phyloP scores from a whole-genome alignment of 176 grass and related monocot species.

The Musa acuminata region DNA sequence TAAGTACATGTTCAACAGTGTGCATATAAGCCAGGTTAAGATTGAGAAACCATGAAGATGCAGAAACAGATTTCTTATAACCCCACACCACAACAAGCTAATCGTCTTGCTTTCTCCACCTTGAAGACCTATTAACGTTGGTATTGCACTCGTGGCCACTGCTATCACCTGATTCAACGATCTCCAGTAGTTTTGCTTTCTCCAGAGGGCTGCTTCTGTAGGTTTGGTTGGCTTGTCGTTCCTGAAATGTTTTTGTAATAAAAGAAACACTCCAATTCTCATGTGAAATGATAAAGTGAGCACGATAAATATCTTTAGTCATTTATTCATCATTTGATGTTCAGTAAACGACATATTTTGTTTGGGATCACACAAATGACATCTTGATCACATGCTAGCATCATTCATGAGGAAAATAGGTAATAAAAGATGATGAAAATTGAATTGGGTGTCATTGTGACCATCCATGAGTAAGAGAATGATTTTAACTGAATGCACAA shows the following conservation, averaged over 20 bases:
- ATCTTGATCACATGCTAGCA: not conserved
- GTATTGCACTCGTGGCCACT: constrained; percentile 50
- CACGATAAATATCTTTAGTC: not conserved
- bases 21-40: too few relatives aligned
- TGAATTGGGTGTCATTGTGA: not conserved
- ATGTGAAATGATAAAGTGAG: too few relatives aligned
- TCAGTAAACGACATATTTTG: not conserved
- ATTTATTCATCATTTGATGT: not conserved
- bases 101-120: constrained; percentile 14
- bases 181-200: constrained; percentile 33
- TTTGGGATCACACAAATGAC: not conserved
- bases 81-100: not conserved
- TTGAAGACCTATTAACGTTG: constrained; percentile 34
- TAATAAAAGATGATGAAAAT: not conserved
- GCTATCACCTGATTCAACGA: constrained; percentile 23
- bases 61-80: not conserved
- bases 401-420: too few relatives aligned
- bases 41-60: too few relatives aligned
- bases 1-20: too few relatives aligned
- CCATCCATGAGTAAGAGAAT: not conserved
- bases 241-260: constrained; percentile 23
- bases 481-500: constrained; percentile 4
- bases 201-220: constrained; percentile 39
- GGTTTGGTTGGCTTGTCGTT: constrained; percentile 32
- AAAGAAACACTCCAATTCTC: not conserved